Base-by-base conservation (phyloP, 768 basidiomycete genomes). In the Pulveroboletus ravenelii region DNA sequence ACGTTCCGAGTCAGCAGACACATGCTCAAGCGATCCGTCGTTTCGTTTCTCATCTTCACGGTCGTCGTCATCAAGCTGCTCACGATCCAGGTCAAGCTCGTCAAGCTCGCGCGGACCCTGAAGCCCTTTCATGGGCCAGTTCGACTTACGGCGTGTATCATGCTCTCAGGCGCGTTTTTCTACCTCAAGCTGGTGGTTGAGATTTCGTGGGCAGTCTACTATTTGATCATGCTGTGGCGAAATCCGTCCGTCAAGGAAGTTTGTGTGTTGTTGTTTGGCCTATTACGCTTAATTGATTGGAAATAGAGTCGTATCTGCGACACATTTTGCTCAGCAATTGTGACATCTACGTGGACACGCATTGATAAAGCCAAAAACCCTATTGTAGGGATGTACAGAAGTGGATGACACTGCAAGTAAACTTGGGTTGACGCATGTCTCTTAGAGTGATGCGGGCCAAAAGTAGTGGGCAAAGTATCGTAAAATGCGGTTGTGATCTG, bases 271-370 rank as follows among this genome's bases (percentile, higher is more conserved):
- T 46, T 64, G 34, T 20, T 62, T 13, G 62, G 65, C 14, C 32
- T 65, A 31, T 36, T 67, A 37, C 64, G 64, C 25, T 52, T 65
- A 37, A 44, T 65, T 10, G 64, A 65, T n/a, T 67, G 65, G 65
- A 67, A 55, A 57, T 65, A 64, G 52, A 58, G 10, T 32, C 12
- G 32, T 32, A 10, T 13, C 32, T 32, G 10, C 10, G 32, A 13
- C 12, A 32, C 10, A 12, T 13, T 10, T 10, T 32, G 31, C 10
- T 32, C 31, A 32, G 10, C 31, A 15, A 15, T 6, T 35, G 34
- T 35, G 15, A 13, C 34, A 15, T 2, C 34, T 6, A 15, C 14
- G 10, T 15, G 2, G 34, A 35, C 6, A 15, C 15, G 34, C 4
- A 23, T 23, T 23, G 20, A 23, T 23, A 23, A 23, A 23, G 20